Evolutionary conservation across 768 basidiomycete species (phyloP), one percentile per base, ranked within the genome.

Genomic region (Tricholoma sp.): DNA sequence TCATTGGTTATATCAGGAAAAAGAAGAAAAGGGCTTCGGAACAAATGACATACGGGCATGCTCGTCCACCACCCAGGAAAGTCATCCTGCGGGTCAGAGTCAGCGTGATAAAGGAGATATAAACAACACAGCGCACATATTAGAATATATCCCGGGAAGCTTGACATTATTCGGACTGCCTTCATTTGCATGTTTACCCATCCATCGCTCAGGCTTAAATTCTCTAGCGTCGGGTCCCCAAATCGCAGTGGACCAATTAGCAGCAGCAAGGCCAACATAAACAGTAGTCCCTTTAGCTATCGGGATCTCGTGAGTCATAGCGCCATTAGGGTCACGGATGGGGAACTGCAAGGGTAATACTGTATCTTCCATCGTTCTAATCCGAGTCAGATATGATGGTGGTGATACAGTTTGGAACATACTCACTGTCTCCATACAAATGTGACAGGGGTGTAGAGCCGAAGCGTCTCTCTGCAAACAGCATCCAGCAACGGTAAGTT

Each of bases 151-250:
- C 3, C 79, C 79, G 2, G 78, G 78, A 9, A 79, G 61, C 10
- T 68, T 71, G 2, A 73, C 74, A n/a, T 69, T 64, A 1, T 58
- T 58, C 9, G 76, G 63, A 21, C 62, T 43, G 34, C 31, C 59
- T 5, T 67, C 61, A 1, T 64, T 67, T 19, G 67, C 59, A 32
- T 57, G 65, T 35, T 63, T 57, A 1, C 64, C 64, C 3, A 80
- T 63, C 80, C 81, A 83, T 18, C 80, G 64, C 57, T 80, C 79
- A 0, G 79, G 80, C 50, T 76, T 80, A 72, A 77, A 80, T 57
- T 79, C 75, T 12, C 67, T 37, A 2, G 76, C 75, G 58, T 82
- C 79, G 2, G 72, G 69, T 9, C 80, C 80, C 79, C 79, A 83
- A 16, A 80, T 59, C 11, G 69, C 69, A 16, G 67, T 69, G 45